Evolutionary conservation across 2,329 filamentous ascomycete species (phyloP), one percentile per base, ranked within the genome.

Genomic region (Exophiala alcalophila): DNA sequence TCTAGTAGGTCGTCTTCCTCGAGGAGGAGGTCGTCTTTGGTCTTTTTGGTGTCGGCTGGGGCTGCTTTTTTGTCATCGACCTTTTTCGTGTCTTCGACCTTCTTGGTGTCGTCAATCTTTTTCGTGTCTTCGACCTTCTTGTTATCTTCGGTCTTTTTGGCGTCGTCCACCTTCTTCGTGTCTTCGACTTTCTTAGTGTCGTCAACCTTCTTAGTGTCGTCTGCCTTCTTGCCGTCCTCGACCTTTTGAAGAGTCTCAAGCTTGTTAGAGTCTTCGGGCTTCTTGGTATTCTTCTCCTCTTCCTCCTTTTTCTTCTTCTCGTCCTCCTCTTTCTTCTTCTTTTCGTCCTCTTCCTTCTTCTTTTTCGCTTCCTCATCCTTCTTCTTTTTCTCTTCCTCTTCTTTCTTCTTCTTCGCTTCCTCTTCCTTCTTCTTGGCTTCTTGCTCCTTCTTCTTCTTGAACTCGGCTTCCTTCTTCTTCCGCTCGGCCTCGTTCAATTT

Each of bases 61-160:
- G 28, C 21, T 16, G 33, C 28, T 12, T 38, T 31, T 8, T 3
- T 21, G 11, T 9, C 9, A 6, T 36, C 28, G 16, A 29, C 38
- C 14, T 46, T 18, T 32, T 42, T 41, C 11, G 10, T 11, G 18
- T 46, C 31, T 9, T 41, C 35, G n/a, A n/a, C n/a, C 8, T 40
- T 31, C 8, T 30, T 26, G 4, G 7, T 18, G n/a, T 37, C 30
- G 7, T 31, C 25, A 6, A 30, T 25, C 12, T 37, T 24, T 20
- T 28, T 12, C 12, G 11, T 21, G 5, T 23, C 11, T n/a, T n/a
- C n/a, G n/a, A n/a, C 29, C 23, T 15, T 31, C 12, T 15, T 37
- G n/a, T 34, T 19, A 5, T 38, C 35, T 24, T 26, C 14, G 27
- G 15, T 16, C 16, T 28, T 25, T 8, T 44, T 26, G 18, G 44